Conservation (phyloP, 257 asterid genomes). For the Plantago major region DNA sequence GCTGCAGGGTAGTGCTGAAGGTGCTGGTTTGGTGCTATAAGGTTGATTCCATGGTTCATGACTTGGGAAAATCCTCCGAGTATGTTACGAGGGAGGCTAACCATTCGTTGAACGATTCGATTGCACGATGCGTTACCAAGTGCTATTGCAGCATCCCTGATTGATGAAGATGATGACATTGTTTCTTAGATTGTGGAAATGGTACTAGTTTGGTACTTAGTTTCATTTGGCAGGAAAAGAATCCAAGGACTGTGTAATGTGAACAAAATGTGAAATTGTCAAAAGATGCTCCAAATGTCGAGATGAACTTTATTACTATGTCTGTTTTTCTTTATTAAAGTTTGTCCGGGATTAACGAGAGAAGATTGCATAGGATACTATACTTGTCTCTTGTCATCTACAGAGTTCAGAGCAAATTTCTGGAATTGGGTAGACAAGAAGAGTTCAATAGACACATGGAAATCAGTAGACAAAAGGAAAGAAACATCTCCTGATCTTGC, state of each 20-base stretch:
- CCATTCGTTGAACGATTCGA: constrained; percentile 49
- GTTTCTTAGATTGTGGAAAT: constrained; percentile 10
- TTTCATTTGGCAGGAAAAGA: constrained; percentile 12
- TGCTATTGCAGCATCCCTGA: constrained; percentile 38
- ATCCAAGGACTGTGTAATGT: constrained; percentile 28
- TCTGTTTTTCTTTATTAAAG: constrained; percentile 30
- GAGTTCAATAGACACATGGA: too few relatives aligned
- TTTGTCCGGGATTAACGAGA: constrained; percentile 11
- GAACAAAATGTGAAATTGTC: constrained; percentile 31
- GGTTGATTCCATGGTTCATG: constrained; percentile 59
- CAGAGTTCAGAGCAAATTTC: constrained; percentile 9
- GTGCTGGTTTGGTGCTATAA: constrained; percentile 40
- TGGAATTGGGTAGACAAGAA: too few relatives aligned
- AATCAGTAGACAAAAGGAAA: too few relatives aligned
- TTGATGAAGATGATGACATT: constrained; percentile 30
- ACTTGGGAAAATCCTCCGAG: constrained; percentile 57
- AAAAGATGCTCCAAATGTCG: constrained; percentile 26
- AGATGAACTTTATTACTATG: constrained; percentile 20
- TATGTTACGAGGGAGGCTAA: constrained; percentile 58
- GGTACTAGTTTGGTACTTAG: not conserved
- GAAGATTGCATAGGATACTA: constrained; percentile 16
- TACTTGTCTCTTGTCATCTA: constrained; percentile 16
- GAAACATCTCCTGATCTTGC: too few relatives aligned
- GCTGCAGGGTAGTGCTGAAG: constrained; percentile 17
- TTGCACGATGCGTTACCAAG: constrained; percentile 32